phyloP scores from a whole-genome alignment of 2,329 filamentous ascomycete species.

The Claviceps sp. region DNA sequence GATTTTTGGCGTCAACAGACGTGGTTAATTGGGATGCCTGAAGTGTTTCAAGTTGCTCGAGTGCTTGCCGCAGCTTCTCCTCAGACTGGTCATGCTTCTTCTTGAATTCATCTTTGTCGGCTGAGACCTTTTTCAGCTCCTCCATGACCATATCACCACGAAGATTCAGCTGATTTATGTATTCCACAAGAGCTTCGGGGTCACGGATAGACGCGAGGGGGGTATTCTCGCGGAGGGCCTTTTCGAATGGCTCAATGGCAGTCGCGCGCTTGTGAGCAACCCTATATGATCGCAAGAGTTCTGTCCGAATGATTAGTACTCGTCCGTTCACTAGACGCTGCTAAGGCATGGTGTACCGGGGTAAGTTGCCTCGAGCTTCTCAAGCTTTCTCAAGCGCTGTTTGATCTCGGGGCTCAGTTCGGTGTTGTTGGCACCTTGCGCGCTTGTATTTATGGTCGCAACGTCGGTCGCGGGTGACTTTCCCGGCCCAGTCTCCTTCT shows the following conservation, averaged over 20 bases:
- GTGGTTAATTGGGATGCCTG: slow-evolving; percentile 26
- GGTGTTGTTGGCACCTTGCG: slow-evolving; percentile 9
- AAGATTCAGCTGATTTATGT: slow-evolving; percentile 71
- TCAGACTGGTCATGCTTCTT: slow-evolving; percentile 60
- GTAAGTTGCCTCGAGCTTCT: slow-evolving; percentile 80
- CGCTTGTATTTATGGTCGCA: not conserved
- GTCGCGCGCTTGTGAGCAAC: slow-evolving; percentile 78
- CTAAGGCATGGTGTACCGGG: slow-evolving; percentile 42
- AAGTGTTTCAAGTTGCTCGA: slow-evolving; percentile 47
- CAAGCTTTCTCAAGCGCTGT: slow-evolving; percentile 68
- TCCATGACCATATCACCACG: slow-evolving; percentile 90
- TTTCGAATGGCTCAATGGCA: slow-evolving; percentile 87
- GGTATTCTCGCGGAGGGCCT: slow-evolving; percentile 80
- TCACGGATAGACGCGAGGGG: slow-evolving; percentile 82
- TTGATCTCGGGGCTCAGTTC: slow-evolving; percentile 65
- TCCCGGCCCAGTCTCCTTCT: slow-evolving; percentile 11
- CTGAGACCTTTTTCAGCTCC: slow-evolving; percentile 75
- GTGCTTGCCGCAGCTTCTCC: slow-evolving; percentile 45
- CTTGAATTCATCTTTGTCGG: slow-evolving; percentile 68
- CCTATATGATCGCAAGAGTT: slow-evolving; percentile 81
- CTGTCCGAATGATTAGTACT: slow-evolving; percentile 27
- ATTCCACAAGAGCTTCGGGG: slow-evolving; percentile 73
- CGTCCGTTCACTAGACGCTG: too few species aligned
- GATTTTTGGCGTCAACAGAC: slow-evolving; percentile 14
- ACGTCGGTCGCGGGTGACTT: slow-evolving; percentile 7